phyloP scores from a whole-genome alignment of 2,329 filamentous ascomycete genomes.

The Penicillium sp. region DNA sequence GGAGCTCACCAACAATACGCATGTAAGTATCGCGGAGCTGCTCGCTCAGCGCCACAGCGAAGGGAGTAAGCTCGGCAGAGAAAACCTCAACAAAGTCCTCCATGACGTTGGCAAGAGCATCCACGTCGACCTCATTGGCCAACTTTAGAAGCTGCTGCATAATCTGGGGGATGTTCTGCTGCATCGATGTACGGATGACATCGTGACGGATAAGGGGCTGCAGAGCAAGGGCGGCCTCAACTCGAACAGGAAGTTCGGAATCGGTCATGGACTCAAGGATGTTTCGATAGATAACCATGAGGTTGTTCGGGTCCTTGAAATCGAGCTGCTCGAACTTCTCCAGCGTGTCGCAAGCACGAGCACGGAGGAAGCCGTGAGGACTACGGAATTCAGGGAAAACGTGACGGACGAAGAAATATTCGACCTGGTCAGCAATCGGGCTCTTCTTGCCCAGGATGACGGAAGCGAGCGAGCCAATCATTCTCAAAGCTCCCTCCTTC shows the following conservation, averaged over 20 bases:
- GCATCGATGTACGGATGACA: constrained; percentile 90
- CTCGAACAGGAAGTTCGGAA: constrained; percentile 84
- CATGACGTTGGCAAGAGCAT: constrained; percentile 97
- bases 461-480: constrained; percentile 92
- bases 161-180: constrained; percentile 95
- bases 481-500: constrained; percentile 92
- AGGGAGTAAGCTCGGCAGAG: constrained; percentile 92
- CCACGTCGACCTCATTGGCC: constrained; percentile 96
- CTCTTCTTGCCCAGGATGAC: constrained; percentile 98
- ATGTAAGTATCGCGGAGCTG: constrained; percentile 95
- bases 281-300: constrained; percentile 93
- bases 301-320: constrained; percentile 94
- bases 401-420: constrained; percentile 97
- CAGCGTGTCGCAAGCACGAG: constrained; percentile 91
- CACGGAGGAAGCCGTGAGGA: constrained; percentile 84
- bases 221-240: constrained; percentile 88
- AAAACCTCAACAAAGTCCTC: constrained; percentile 99
- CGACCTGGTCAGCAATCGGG: constrained; percentile 93
- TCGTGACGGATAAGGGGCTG: constrained; percentile 96
- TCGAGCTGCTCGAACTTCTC: constrained; percentile 98
- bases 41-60: constrained; percentile 92
- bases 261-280: constrained; percentile 98
- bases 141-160: constrained; percentile 98
- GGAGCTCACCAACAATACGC: constrained; percentile 83
- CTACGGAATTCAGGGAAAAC: constrained; percentile 98